phyloP scores from a whole-genome alignment of 495 filamentous ascomycete genomes.

The Letharia columbiana region DNA sequence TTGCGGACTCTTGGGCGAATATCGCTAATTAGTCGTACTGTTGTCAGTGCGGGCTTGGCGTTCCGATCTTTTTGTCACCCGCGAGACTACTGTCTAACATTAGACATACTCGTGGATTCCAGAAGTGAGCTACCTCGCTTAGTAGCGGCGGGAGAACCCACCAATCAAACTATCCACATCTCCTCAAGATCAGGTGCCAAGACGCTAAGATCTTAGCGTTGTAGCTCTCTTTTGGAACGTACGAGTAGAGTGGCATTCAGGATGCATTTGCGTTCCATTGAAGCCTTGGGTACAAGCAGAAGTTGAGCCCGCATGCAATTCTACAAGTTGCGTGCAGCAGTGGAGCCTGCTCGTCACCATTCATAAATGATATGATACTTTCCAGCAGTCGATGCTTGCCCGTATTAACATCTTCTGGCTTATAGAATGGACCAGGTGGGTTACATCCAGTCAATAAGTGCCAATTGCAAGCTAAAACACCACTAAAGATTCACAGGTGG shows the following conservation, averaged over 20 bases:
- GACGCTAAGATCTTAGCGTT: too few relatives aligned
- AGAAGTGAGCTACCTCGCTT: too few relatives aligned
- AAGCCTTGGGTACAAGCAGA: background rate
- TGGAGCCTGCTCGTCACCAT: background rate
- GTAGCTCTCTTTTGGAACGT: too few relatives aligned
- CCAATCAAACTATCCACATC: too few relatives aligned
- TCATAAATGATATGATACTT: background rate
- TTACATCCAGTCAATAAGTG: background rate
- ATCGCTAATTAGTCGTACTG: too few relatives aligned
- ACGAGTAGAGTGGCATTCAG: conserved; percentile 1
- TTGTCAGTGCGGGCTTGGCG: too few relatives aligned
- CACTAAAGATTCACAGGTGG: background rate
- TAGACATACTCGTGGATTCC: too few relatives aligned
- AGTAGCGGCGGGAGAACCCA: too few relatives aligned
- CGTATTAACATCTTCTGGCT: background rate
- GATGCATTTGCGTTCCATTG: background rate
- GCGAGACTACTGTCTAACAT: too few relatives aligned
- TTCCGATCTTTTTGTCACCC: too few relatives aligned
- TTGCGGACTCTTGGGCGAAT: too few relatives aligned
- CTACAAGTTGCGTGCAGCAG: background rate
- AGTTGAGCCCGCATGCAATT: background rate
- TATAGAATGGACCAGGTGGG: background rate
- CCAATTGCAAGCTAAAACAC: background rate
- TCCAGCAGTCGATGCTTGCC: background rate
- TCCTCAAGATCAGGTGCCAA: too few relatives aligned